Percentiles rank a stretch among this genome's conserved stretches.
Conservation (phyloP, 805 yeast species). For the Spathaspora passalidarum region DNA sequence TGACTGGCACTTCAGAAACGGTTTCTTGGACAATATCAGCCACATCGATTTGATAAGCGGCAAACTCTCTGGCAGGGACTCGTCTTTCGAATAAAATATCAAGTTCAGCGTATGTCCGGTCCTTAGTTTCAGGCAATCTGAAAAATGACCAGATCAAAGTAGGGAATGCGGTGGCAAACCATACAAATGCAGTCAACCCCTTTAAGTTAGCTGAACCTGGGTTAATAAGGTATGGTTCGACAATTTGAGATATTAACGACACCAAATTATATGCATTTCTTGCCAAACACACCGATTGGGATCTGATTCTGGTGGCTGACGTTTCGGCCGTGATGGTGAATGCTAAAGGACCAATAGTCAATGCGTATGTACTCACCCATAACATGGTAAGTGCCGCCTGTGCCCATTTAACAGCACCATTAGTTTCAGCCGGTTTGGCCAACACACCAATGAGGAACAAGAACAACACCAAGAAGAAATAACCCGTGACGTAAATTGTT, state of each 20-base stretch:
- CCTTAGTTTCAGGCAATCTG: slow-evolving; percentile 37
- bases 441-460: slow-evolving; percentile 42
- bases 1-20: background rate
- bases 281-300: slow-evolving; percentile 37
- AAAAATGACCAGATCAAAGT: slow-evolving; percentile 17
- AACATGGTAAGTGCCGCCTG: slow-evolving; percentile 21
- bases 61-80: slow-evolving; percentile 16
- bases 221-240: slow-evolving; percentile 49
- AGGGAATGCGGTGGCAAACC: slow-evolving; percentile 34
- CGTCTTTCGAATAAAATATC: slow-evolving; percentile 31
- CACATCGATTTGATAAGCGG: slow-evolving; percentile 3
- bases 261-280: slow-evolving; percentile 24
- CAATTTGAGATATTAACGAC: slow-evolving; percentile 32
- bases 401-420: slow-evolving; percentile 18
- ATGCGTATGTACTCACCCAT: slow-evolving; percentile 29
- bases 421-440: slow-evolving; percentile 17
- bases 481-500: slow-evolving; percentile 36
- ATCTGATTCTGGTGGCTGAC: slow-evolving; percentile 37
- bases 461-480: slow-evolving; percentile 26
- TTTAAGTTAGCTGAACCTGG: slow-evolving; percentile 45
- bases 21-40: background rate
- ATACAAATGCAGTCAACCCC: slow-evolving; percentile 49
- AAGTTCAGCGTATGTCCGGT: slow-evolving; percentile 35
- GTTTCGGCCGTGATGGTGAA: slow-evolving; percentile 39
- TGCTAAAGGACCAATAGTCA: slow-evolving; percentile 42